Conservation (phyloP, 2,329 filamentous ascomycete genomes). For the Aureobasidium musti region DNA sequence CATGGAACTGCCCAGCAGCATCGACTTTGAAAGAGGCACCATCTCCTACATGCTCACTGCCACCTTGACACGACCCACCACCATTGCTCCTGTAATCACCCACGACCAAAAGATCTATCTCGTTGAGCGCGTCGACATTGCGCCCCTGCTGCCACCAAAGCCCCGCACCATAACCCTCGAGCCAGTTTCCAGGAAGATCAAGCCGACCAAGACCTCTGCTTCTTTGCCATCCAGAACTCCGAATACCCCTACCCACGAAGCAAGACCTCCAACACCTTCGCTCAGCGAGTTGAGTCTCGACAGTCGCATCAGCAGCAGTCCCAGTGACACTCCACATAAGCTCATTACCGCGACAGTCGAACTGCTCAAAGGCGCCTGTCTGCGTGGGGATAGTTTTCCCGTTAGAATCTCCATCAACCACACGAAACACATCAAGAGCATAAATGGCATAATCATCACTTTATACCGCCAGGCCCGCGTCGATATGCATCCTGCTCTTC, state of each 20-base stretch:
- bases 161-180: slow-evolving; percentile 84
- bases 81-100: slow-evolving; percentile 75
- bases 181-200: slow-evolving; percentile 72
- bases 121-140: slow-evolving; percentile 82
- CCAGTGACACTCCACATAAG: slow-evolving; percentile 62
- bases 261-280: slow-evolving; percentile 13
- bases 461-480: slow-evolving; percentile 89
- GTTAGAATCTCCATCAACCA: slow-evolving; percentile 82
- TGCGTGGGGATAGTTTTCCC: slow-evolving; percentile 80
- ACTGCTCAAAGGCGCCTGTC: slow-evolving; percentile 75
- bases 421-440: slow-evolving; percentile 83
- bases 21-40: slow-evolving; percentile 96
- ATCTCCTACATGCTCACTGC: slow-evolving; percentile 90
- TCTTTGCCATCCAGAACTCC: slow-evolving; percentile 31
- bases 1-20: slow-evolving; percentile 79
- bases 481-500: slow-evolving; percentile 70
- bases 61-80: slow-evolving; percentile 83
- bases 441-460: slow-evolving; percentile 90
- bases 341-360: slow-evolving; percentile 87
- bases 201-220: slow-evolving; percentile 54
- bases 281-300: slow-evolving; percentile 51
- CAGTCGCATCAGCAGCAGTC: slow-evolving; percentile 63
- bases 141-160: slow-evolving; percentile 70
- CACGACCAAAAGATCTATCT: slow-evolving; percentile 81
- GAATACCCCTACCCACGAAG: slow-evolving; percentile 31